Evolutionary conservation across 177 flowering plant species (phyloP), one percentile per base, ranked within the genome.

Genomic region (Tripterygium wilfordii): DNA sequence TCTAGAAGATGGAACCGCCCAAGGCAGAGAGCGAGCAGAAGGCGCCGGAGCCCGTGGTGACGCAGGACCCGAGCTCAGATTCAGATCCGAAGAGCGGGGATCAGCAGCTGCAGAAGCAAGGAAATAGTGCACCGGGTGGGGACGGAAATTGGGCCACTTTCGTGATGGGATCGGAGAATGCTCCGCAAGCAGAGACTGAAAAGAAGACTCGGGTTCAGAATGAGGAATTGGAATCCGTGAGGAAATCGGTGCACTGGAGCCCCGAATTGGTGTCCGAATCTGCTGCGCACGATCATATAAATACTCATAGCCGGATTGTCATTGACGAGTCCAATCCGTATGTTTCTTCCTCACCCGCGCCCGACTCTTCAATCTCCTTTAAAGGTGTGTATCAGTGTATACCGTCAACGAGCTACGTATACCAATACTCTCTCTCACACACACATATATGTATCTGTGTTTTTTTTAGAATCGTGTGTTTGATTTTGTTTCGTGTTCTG

Each of bases 161-260:
- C 20, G 20, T 3, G 40, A 36, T 3, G 18, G 40, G 40, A 36
- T 36, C 40, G 20, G 40, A n/a, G 36, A 2, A 3, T 12, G 36
- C 36, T 10, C 36, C 9, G 36, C 14, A n/a, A 3, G 36, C 9
- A 5, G 10, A 32, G 13, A 5, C 14, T 6, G 14, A 32, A 32
- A 2, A 3, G 36, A 6, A n/a, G 18, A 36, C 4, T 10, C 40
- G 40, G 2, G 6, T 15, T 12, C 33, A 17, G 18, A 21, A 18
- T 13, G 67, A 53, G n/a, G n/a, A n/a, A n/a, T n/a, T 10, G 18
- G 40, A 21, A 16, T 36, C 40, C 40, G 10, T 21, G 7, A 36
- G 20, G 20, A 36, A 36, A 16, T 15, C 40, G 20, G 40, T 36
- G 1, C 40, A 36, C 20, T 36, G 40, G 40, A 36, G 40, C 20